Evolutionary conservation across 345 rosid species (phyloP).

Genomic region (Boechera retrofracta): DNA sequence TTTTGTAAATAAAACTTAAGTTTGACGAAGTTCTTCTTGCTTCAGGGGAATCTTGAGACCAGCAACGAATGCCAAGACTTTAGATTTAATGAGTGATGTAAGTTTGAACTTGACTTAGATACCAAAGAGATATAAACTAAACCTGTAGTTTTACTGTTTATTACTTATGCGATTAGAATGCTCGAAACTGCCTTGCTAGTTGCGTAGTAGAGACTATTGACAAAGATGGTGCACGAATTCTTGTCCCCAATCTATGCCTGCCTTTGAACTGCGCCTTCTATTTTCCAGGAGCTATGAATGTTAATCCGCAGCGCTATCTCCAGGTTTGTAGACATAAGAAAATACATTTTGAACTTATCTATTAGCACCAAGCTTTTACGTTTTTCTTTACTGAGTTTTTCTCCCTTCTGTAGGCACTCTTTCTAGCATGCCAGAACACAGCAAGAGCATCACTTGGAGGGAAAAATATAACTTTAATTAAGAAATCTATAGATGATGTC

Average conservation of each 20-base stretch:
- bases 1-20: not conserved
- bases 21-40: constrained; percentile 4
- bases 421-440: constrained; percentile 72
- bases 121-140: constrained; percentile 13
- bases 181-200: constrained; percentile 68
- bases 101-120: constrained; percentile 33
- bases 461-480: constrained; percentile 58
- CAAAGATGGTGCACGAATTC: constrained; percentile 58
- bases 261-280: constrained; percentile 78
- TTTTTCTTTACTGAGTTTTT: constrained; percentile 28
- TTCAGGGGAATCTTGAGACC: constrained; percentile 94
- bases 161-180: constrained; percentile 68
- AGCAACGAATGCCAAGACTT: constrained; percentile 68
- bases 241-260: constrained; percentile 61
- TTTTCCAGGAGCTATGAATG: constrained; percentile 84
- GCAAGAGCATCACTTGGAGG: constrained; percentile 53
- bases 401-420: constrained; percentile 64
- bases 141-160: constrained; percentile 18
- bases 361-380: constrained; percentile 1
- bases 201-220: constrained; percentile 75
- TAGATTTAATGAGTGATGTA: constrained; percentile 66
- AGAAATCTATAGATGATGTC: constrained; percentile 58
- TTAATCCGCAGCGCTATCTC: constrained; percentile 74
- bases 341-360: not conserved
- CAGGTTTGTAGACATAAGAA: constrained; percentile 49